Evolutionary conservation across 2,329 filamentous ascomycete species (phyloP).

Genomic region (Periglandula ipomoeae): DNA sequence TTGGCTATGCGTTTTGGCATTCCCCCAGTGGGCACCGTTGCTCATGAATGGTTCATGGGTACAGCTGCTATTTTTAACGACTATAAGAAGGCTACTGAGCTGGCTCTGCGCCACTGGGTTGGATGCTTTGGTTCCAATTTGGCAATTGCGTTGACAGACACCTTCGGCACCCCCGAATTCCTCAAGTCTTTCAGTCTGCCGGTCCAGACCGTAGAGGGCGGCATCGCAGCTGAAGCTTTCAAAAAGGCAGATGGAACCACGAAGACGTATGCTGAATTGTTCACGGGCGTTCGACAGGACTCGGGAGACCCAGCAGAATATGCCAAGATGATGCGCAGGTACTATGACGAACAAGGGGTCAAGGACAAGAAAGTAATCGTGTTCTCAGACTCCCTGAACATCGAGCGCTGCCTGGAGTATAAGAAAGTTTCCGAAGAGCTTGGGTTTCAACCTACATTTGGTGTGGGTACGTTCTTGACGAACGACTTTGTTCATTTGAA

Average conservation of each 20-base stretch:
- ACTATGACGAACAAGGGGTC: constrained; percentile 70
- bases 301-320: constrained; percentile 79
- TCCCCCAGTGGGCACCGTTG: constrained; percentile 74
- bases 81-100: constrained; percentile 76
- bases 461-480: constrained; percentile 90
- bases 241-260: constrained; percentile 28
- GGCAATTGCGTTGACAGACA: constrained; percentile 87
- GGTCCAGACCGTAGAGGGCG: constrained; percentile 35
- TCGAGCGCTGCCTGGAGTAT: constrained; percentile 85
- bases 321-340: constrained; percentile 67
- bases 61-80: constrained; percentile 84
- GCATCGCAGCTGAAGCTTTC: constrained; percentile 32
- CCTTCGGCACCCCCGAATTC: constrained; percentile 87
- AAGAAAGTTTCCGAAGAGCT: constrained; percentile 71
- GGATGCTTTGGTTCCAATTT: constrained; percentile 80
- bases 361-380: constrained; percentile 79
- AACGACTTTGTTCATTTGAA: constrained; percentile 77
- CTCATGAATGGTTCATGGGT: constrained; percentile 99
- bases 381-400: constrained; percentile 90
- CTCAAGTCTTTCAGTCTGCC: constrained; percentile 72
- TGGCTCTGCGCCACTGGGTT: constrained; percentile 80
- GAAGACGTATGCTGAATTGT: constrained; percentile 70
- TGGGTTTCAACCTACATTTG: constrained; percentile 81
- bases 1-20: constrained; percentile 89
- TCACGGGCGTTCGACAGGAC: constrained; percentile 79